A percentile compares a stretch with the other conserved stretches of the same genome.
Conservation (phyloP, 352 stramenopile species). For the Phytophthora megakarya region DNA sequence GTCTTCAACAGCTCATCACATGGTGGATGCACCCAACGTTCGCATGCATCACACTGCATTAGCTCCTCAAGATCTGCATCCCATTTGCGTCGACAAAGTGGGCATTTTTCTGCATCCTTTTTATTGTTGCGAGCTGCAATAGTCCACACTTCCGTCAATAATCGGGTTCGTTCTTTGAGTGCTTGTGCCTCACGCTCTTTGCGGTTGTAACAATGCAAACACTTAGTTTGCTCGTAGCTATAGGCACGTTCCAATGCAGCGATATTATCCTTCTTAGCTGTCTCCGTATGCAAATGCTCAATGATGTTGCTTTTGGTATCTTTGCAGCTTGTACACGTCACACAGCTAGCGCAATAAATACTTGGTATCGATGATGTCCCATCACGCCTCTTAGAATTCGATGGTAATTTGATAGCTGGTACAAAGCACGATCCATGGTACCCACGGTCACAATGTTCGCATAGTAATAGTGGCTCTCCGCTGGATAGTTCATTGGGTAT, state of each 20-base stretch:
- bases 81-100: constrained; percentile 77
- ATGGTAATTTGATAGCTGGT: constrained; percentile 39
- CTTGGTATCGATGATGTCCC: constrained; percentile 6
- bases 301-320: constrained; percentile 16
- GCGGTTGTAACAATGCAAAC: constrained; percentile 60
- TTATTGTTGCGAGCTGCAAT: constrained; percentile 51
- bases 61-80: constrained; percentile 74
- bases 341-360: constrained; percentile 75
- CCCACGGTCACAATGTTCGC: constrained; percentile 55
- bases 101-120: constrained; percentile 76
- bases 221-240: constrained; percentile 64
- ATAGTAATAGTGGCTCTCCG: constrained; percentile 42
- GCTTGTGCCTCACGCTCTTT: constrained; percentile 57
- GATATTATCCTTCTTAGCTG: constrained; percentile 36
- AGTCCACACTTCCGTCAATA: constrained; percentile 67
- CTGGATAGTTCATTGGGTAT: constrained; percentile 3
- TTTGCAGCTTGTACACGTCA: constrained; percentile 63
- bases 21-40: constrained; percentile 82
- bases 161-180: constrained; percentile 54
- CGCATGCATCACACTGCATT: constrained; percentile 88
- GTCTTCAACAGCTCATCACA: constrained; percentile 70
- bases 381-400: constrained; percentile 17
- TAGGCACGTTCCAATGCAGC: constrained; percentile 48
- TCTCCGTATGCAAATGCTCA: constrained; percentile 14
- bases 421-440: constrained; percentile 61